Evolutionary conservation across 192 early-diverging fungal genomes (phyloP), one percentile per base, ranked within the genome.

Genomic region (Coemansia brasiliensis): DNA sequence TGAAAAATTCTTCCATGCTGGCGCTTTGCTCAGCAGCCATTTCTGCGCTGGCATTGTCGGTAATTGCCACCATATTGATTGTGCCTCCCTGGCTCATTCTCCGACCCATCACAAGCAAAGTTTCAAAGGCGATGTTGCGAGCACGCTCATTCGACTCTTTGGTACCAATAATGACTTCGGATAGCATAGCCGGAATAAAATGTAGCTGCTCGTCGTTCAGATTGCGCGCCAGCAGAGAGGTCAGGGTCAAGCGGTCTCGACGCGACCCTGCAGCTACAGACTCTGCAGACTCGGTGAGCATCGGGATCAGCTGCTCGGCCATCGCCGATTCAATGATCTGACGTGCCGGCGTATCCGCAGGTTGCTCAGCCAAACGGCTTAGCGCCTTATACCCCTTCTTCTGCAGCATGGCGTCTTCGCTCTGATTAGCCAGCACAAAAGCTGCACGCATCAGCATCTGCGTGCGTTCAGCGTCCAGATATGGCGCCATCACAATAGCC

Each of bases 361-460:
- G 46, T 57, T 74, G 64, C 18, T 61, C 74, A 16, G 57, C 63
- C 20, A 83, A 68, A 11, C 67, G 80, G 13, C 69, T 74, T 11
- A 98, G 83, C 5, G 89, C 81, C 79, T 95, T 94, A 83, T 98
- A 98, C 0, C 89, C 91, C 79, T 93, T 95, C 84, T 98, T 98
- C 64, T 97, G 96, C 15, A 96, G 63, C 11, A 82, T 84, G 0
- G 88, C 68, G 54, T 94, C 91, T 37, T 74, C 80, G 26, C 90
- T 73, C 65, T 88, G 85, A 18, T 57, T 67, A 37, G 61, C 63
- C 42, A 71, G 57, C 55, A 66, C 37, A 11, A 85, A 62, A 0
- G 80, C 66, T 9, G 78, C 79, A 6, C 68, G 74, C 39, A 84
- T 60, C 44, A 82, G 67, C 54, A 81, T 79, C 67, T 88, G 86